Conservation (phyloP, 2,329 filamentous ascomycete species). For the Onygenales sp. region DNA sequence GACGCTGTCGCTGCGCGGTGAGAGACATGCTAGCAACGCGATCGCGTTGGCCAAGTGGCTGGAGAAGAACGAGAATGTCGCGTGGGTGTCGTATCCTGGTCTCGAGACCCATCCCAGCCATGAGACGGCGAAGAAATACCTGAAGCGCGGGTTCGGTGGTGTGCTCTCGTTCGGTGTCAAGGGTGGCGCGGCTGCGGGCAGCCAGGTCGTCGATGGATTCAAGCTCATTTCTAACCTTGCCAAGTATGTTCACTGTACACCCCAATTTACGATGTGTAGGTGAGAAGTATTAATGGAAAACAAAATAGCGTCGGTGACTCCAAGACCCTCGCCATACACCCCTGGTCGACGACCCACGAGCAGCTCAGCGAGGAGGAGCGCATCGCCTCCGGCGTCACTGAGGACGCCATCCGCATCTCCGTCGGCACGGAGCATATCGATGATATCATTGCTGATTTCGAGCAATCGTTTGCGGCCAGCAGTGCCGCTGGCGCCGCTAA, state of each 20-base stretch:
- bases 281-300: background rate
- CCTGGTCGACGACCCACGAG: conserved; percentile 91
- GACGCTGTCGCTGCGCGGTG: conserved; percentile 76
- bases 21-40: conserved; percentile 80
- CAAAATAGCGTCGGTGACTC: conserved; percentile 67
- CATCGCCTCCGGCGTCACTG: conserved; percentile 66
- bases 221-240: conserved; percentile 93
- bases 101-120: conserved; percentile 74
- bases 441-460: conserved; percentile 92
- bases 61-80: conserved; percentile 70
- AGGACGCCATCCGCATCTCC: conserved; percentile 89
- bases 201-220: conserved; percentile 84
- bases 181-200: conserved; percentile 73
- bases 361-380: conserved; percentile 80
- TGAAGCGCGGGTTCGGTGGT: conserved; percentile 75
- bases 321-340: conserved; percentile 91
- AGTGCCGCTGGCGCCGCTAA: conserved; percentile 10
- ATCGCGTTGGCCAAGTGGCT: conserved; percentile 72
- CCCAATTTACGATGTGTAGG: background rate
- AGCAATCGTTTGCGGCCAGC: conserved; percentile 68
- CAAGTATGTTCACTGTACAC: conserved; percentile 46
- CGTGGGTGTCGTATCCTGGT: conserved; percentile 91
- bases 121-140: conserved; percentile 73
- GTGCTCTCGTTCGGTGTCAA: conserved; percentile 91
- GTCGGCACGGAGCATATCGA: conserved; percentile 95